These are phyloP conservation scores for Pyrenophora teres DNA, from an alignment of 2,329 filamentous ascomycete species.

Conservation along the genomic window DNA sequence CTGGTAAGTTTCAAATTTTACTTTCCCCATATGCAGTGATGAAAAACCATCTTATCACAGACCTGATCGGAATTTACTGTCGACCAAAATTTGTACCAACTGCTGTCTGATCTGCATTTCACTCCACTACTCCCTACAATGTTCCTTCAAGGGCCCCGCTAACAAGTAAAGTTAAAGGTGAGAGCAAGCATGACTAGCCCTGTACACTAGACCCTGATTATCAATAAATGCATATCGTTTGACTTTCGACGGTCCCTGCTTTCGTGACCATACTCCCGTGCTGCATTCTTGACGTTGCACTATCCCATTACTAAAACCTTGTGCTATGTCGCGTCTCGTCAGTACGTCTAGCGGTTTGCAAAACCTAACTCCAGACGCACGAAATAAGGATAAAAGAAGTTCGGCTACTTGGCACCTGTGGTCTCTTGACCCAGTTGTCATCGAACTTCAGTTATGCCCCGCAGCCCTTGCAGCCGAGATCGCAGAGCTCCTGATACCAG, in stretches of 20 bases:
- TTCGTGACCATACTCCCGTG: not conserved
- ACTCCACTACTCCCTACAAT: not conserved
- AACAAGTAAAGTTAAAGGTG: constrained; percentile 8
- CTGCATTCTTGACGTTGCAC: not conserved
- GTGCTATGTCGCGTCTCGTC: not conserved
- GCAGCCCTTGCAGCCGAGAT: not conserved
- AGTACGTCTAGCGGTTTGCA: constrained; percentile 5
- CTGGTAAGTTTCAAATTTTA: constrained; percentile 32
- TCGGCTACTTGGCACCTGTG: not conserved
- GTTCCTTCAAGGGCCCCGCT: constrained; percentile 2
- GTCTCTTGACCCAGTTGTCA: constrained; percentile 1
- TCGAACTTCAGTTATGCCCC: constrained; percentile 1
- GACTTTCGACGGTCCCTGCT: not conserved
- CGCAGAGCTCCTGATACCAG: constrained; percentile 1
- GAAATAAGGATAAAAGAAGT: not conserved
- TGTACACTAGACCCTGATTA: not conserved
- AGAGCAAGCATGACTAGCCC: not conserved
- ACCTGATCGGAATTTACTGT: constrained; percentile 81
- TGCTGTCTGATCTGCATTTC: constrained; percentile 70
- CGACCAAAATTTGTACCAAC: constrained; percentile 75
- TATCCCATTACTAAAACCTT: not conserved
- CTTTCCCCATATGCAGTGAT: constrained; percentile 51
- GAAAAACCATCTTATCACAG: constrained; percentile 71
- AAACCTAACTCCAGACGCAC: not conserved
- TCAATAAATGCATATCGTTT: constrained; percentile 1